These are phyloP conservation scores for Cyclotella atomus DNA, from an alignment of 108 stramenopile genomes.

Conservation along the genomic window DNA sequence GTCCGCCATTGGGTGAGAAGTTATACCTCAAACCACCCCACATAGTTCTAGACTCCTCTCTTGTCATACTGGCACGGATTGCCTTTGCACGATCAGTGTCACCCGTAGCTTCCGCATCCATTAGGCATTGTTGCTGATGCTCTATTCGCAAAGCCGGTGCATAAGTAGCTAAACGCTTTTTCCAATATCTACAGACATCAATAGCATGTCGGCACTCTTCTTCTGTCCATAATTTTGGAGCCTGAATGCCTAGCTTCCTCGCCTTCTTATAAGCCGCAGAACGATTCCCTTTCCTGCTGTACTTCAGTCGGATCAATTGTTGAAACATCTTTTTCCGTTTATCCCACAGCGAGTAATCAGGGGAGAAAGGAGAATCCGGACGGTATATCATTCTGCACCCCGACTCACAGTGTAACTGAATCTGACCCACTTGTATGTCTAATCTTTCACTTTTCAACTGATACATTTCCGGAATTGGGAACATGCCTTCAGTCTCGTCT, in stretches of 20 bases:
- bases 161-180: neutral
- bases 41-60: neutral
- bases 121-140: neutral
- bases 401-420: neutral
- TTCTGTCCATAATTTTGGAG: neutral
- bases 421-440: neutral
- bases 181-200: neutral
- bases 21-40: neutral
- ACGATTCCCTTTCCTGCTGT: neutral
- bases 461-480: neutral
- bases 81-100: neutral
- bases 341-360: neutral
- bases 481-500: neutral
- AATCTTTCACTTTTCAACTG: neutral
- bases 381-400: neutral
- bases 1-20: neutral
- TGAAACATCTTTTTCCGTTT: neutral
- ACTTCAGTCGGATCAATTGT: neutral
- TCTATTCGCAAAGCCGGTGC: neutral
- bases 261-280: neutral
- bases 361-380: neutral
- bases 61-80: neutral
- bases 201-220: neutral
- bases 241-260: neutral
- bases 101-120: neutral